Percentiles rank a stretch among this genome's conserved stretches.
Evolutionary conservation across 179 eudicot genomes (phyloP).

Genomic region (Carnegiea gigantea): DNA sequence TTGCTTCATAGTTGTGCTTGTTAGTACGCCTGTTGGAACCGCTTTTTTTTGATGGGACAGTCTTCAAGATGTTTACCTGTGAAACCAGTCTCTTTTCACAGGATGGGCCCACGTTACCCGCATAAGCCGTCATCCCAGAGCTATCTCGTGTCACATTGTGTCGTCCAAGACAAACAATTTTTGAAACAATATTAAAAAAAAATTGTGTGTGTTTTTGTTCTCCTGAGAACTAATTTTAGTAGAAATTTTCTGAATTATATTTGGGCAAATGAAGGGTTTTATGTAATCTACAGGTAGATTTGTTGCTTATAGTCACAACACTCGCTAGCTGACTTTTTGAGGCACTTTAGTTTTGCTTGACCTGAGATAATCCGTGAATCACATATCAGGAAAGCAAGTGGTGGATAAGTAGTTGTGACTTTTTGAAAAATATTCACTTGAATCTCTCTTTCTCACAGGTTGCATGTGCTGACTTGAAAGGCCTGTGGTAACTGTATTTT

Average conservation of each 20-base stretch:
- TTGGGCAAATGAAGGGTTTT: background rate
- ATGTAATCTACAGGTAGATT: background rate
- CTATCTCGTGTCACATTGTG: background rate
- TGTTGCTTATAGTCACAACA: conserved; percentile 3
- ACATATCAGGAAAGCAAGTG: conserved; percentile 28
- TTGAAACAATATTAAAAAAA: background rate
- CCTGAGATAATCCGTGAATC: conserved; percentile 33
- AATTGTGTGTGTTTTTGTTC: background rate
- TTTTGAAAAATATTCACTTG: conserved; percentile 17
- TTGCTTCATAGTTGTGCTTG: background rate
- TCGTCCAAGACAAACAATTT: background rate
- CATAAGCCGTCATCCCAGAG: background rate
- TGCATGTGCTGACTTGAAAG: conserved; percentile 29
- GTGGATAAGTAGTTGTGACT: conserved; percentile 29
- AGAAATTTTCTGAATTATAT: background rate
- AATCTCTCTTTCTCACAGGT: conserved; percentile 25
- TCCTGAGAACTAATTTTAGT: background rate
- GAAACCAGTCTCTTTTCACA: background rate
- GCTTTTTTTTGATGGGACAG: background rate
- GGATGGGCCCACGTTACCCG: background rate
- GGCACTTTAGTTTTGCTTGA: conserved; percentile 19
- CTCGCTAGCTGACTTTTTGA: conserved; percentile 6
- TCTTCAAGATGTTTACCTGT: background rate
- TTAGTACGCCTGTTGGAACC: background rate
- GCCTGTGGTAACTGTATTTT: conserved; percentile 1